Evolutionary conservation across 2,329 filamentous ascomycete species (phyloP).

Genomic region (Botrytis hyacinthi): DNA sequence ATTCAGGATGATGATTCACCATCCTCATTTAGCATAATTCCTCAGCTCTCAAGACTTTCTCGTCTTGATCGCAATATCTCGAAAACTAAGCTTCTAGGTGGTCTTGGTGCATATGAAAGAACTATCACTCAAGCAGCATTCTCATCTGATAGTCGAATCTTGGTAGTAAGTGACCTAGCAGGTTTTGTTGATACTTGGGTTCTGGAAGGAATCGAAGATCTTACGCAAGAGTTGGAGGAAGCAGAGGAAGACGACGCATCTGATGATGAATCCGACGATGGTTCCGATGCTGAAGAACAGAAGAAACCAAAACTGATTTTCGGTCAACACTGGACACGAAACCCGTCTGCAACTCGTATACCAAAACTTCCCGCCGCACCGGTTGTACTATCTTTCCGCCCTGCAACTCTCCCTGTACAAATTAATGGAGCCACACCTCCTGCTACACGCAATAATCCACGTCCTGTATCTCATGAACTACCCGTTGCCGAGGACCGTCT

Average conservation of each 20-base stretch:
- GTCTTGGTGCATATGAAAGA: slow-evolving; percentile 73
- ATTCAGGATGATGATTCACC: slow-evolving; percentile 39
- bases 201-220: slow-evolving; percentile 57
- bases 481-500: slow-evolving; percentile 53
- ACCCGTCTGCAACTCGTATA: slow-evolving; percentile 66
- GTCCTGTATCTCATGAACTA: slow-evolving; percentile 47
- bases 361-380: slow-evolving; percentile 66
- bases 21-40: slow-evolving; percentile 45
- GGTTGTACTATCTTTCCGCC: slow-evolving; percentile 66
- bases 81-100: slow-evolving; percentile 58
- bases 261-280: slow-evolving; percentile 41
- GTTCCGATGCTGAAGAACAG: slow-evolving; percentile 46
- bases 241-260: slow-evolving; percentile 40
- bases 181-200: slow-evolving; percentile 89
- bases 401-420: slow-evolving; percentile 38
- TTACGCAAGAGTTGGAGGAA: slow-evolving; percentile 41
- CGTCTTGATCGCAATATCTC: slow-evolving; percentile 55
- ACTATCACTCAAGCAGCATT: slow-evolving; percentile 74
- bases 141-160: slow-evolving; percentile 73
- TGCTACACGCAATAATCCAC: slow-evolving; percentile 34
- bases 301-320: slow-evolving; percentile 49
- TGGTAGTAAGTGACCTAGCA: slow-evolving; percentile 77
- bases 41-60: slow-evolving; percentile 47
- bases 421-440: slow-evolving; percentile 44
- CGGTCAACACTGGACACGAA: slow-evolving; percentile 71